Percentiles rank a stretch among this genome's conserved stretches.
Conservation (phyloP, 768 basidiomycete species). For the Collybiopsis luxurians region DNA sequence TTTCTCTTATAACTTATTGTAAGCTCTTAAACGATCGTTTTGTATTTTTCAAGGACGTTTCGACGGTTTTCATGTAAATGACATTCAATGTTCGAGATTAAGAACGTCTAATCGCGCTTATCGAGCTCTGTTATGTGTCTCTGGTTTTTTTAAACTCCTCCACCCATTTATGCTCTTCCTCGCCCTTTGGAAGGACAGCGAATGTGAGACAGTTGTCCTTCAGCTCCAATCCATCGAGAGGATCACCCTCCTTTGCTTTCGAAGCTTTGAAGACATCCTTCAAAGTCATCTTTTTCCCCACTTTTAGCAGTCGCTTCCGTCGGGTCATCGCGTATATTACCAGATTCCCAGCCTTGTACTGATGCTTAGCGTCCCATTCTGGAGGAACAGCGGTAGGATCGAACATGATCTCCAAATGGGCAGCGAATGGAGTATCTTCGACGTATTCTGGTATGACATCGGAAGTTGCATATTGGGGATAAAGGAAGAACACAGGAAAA, state of each 20-base stretch:
- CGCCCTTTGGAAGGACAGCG: constrained; percentile 74
- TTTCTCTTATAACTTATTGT: too few relatives aligned
- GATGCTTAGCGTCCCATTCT: constrained; percentile 70
- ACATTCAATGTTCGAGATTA: too few relatives aligned
- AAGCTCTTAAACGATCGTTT: too few relatives aligned
- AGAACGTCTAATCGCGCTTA: too few relatives aligned
- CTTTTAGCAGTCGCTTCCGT: constrained; percentile 76
- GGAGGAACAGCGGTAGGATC: constrained; percentile 64
- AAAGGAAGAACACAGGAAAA: constrained; percentile 89
- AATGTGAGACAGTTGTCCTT: constrained; percentile 82
- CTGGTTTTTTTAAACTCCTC: constrained; percentile 74
- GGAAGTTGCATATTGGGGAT: constrained; percentile 86
- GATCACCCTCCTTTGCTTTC: constrained; percentile 55
- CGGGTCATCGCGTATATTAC: constrained; percentile 83
- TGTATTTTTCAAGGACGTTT: too few relatives aligned
- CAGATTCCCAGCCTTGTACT: constrained; percentile 65
- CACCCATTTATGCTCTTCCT: constrained; percentile 80
- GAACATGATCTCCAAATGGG: constrained; percentile 81
- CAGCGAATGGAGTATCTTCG: constrained; percentile 80
- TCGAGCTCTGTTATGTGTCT: constrained; percentile 18
- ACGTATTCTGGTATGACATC: constrained; percentile 86
- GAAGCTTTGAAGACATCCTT: constrained; percentile 69
- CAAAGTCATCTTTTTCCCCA: constrained; percentile 88
- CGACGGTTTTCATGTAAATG: too few relatives aligned
- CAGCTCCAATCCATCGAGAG: constrained; percentile 77